These are phyloP conservation scores for Apophysomyces sp. DNA, from an alignment of 371 early-diverging fungal genomes.

Conservation along the genomic window DNA sequence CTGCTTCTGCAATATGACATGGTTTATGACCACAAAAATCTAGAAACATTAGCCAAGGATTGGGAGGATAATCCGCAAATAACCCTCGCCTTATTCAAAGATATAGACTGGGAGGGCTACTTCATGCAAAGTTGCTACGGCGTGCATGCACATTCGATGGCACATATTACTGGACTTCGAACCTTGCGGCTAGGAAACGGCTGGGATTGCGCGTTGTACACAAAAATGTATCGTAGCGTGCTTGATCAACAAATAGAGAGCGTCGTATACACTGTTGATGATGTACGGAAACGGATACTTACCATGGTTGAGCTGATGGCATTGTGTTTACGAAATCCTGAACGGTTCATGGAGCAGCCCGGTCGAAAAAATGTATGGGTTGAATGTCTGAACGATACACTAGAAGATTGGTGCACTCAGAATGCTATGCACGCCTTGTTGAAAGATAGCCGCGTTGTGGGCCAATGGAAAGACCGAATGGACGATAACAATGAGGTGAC, in stretches of 20 bases:
- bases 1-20: not conserved
- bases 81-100: not conserved
- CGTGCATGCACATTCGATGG: not conserved
- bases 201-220: conserved; percentile 25
- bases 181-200: conserved; percentile 3
- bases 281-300: conserved; percentile 24
- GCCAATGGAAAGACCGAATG: conserved; percentile 11
- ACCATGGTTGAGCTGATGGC: conserved; percentile 23
- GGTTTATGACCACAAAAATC: not conserved
- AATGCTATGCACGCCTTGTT: conserved; percentile 40
- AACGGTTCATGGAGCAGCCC: conserved; percentile 11
- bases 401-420: conserved; percentile 39
- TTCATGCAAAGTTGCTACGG: conserved; percentile 23
- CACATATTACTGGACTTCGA: conserved; percentile 1
- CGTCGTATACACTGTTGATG: conserved; percentile 29
- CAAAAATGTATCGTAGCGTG: not conserved
- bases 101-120: conserved; percentile 21
- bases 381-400: conserved; percentile 22
- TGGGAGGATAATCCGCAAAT: conserved; percentile 9
- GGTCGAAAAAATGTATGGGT: conserved; percentile 29
- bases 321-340: conserved; percentile 15
- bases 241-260: conserved; percentile 23
- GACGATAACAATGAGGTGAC: conserved; percentile 24
- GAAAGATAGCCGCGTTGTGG: conserved; percentile 20
- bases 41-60: not conserved